Base-by-base conservation (phyloP, 2,329 filamentous ascomycete species). In the Fusarium compactum region DNA sequence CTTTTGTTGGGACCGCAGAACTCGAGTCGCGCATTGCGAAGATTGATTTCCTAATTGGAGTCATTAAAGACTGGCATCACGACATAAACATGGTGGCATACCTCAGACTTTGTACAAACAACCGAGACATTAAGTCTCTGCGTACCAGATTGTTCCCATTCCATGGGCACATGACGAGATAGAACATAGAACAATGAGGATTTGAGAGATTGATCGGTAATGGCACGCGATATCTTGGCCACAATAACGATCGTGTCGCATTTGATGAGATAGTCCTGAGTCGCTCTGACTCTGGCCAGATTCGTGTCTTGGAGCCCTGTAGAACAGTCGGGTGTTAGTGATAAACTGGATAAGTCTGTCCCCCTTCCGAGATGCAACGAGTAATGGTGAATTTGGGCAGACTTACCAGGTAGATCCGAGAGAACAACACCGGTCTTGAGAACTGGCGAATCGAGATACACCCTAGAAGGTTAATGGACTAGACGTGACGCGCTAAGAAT, bases 191-290 rank as follows among this genome's bases (percentile, higher is more conserved):
- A 76, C 4, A 80, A 44, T 10, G 78, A 79, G 2, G 76, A 76
- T 46, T 78, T 78, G 4, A 80, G 58, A 6, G 78, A 79, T 51
- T 76, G 71, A 43, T 80, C 72, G 5, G 75, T 79, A 14, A 79
- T 74, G 6, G 76, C 79, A 5, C 78, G 69, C 15, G 74, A 71
- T 48, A 81, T 81, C 18, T 78, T 78, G 14, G 78, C 72, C 5
- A 79, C 78, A 16, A 80, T 73, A 16, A 81, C 74, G 11, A 81
- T 71, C 22, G 76, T 76, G 48, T 80, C 76, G 69, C 79, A 81
- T 27, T 73, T 76, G 34, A 78, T 62, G 7, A 80, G 73, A 53
- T 80, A 81, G 24, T 75, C 74, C 40, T 80, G 75, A n/a, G 79
- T 80, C 9, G 74, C 74, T 58, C 73, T 67, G 4, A 81, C 76